These are phyloP conservation scores for Mycena polygramma DNA, from an alignment of 768 basidiomycete species.

Conservation along the genomic window DNA sequence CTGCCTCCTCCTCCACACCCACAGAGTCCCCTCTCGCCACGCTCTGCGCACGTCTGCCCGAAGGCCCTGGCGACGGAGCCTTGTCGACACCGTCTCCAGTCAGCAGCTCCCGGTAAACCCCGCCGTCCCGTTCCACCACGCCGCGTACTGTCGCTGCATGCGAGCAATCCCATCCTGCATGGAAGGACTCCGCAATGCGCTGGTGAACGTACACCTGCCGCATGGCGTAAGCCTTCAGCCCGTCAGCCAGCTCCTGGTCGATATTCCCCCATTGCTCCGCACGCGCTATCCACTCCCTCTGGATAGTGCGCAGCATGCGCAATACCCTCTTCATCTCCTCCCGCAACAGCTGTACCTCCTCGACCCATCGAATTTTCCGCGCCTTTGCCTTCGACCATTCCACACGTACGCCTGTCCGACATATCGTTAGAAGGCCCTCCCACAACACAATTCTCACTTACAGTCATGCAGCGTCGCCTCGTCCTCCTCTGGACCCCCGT, in stretches of 20 bases:
- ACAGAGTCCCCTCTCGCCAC: too few relatives aligned
- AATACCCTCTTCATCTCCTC: conserved; percentile 44
- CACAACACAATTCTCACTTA: background rate
- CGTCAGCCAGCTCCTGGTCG: conserved; percentile 3
- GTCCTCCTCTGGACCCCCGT: background rate
- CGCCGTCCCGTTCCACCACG: conserved; percentile 4
- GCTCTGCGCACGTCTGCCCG: too few relatives aligned
- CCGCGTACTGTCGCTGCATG: background rate
- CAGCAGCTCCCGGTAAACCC: background rate
- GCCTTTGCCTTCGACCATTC: conserved; percentile 11
- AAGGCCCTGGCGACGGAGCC: too few relatives aligned
- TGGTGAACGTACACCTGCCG: conserved; percentile 10
- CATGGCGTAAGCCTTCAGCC: conserved; percentile 13
- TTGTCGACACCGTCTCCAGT: too few relatives aligned
- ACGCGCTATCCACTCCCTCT: conserved; percentile 4
- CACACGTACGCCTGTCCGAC: conserved; percentile 3
- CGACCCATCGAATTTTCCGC: conserved; percentile 16
- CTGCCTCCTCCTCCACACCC: too few relatives aligned
- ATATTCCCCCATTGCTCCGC: background rate
- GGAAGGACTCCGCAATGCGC: background rate
- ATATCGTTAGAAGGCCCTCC: too few relatives aligned
- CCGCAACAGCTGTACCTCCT: conserved; percentile 41
- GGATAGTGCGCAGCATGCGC: background rate
- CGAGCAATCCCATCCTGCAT: conserved; percentile 4
- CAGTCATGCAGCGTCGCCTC: conserved; percentile 13